Evolutionary conservation across 345 rosid species (phyloP), one percentile per base, ranked within the genome.

Genomic region (Camelina sativa): DNA sequence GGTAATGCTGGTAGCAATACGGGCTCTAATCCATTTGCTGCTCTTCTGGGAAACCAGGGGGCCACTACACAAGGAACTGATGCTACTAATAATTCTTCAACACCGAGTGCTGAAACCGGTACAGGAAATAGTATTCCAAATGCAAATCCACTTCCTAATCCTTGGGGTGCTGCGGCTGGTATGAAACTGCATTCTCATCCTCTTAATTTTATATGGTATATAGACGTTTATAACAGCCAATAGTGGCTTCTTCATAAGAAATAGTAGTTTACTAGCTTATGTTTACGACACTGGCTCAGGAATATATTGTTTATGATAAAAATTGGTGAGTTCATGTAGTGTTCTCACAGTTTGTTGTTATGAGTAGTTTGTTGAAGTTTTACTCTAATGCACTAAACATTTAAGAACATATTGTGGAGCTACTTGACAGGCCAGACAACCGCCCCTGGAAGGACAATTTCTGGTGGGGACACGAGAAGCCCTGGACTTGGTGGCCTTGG

Each of bases 121-220:
- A 56, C 85, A 41, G 90, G 82, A 11, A 82, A 85, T 10, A 56
- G 50, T 61, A 44, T 62, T 62, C 97, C 97, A 16, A 92, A 92
- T 73, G 74, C 90, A 17, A 90, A 86, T 67, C 97, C 96, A 15
- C 92, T 92, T 75, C 96, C 97, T 47, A 92, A 92, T 51, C 97
- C 97, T 15, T 92, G 97, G 97, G 80, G 76, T 71, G 81, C 68
- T 70, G 54, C 83, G 3, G 84, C 61, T 71, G 88, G 88, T 84
- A 73, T 76, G 80, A 22, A 63, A 46, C 76, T 23, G 20, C 22
- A 34, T 65, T 54, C 55, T 69, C 62, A 17, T 69, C 38, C 23
- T 46, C 41, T 59, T 52, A 40, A 20, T 17, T 54, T 55, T 32
- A 25, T 53, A 10, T 35, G 11, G 13, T 20, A 15, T 20, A 55